phyloP scores from a whole-genome alignment of 2,329 filamentous ascomycete genomes.

The Monilinia aucupariae region DNA sequence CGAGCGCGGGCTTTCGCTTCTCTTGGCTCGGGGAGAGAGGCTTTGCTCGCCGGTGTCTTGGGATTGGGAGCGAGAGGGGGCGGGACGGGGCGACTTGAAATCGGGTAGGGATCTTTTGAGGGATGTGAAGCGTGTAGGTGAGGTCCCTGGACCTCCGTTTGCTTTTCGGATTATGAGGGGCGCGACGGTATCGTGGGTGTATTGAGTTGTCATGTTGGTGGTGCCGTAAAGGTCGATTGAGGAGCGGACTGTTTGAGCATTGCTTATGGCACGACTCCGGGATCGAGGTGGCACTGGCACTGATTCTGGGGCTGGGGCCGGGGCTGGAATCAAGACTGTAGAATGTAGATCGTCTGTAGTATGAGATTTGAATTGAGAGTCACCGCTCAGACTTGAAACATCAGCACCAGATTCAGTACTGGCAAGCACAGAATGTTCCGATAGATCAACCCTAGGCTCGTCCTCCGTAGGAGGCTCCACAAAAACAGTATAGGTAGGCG shows the following conservation, averaged over 20 bases:
- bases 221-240: neutral
- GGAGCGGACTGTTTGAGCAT: neutral
- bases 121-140: neutral
- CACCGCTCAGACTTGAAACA: neutral
- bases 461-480: neutral
- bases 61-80: neutral
- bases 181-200: conserved; percentile 1
- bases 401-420: neutral
- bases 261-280: neutral
- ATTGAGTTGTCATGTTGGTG: neutral
- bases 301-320: neutral
- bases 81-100: neutral
- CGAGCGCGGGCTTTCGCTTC: neutral
- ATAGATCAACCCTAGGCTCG: neutral
- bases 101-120: conserved; percentile 7
- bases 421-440: neutral
- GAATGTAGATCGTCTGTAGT: neutral
- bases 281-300: neutral
- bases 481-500: neutral
- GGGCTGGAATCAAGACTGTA: neutral
- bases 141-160: neutral
- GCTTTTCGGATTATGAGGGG: neutral
- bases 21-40: neutral
- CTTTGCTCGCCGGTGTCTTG: neutral
- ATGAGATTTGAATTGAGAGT: neutral